phyloP scores from a whole-genome alignment of 202 grass and related monocot genomes.

The Panicum virgatum region DNA sequence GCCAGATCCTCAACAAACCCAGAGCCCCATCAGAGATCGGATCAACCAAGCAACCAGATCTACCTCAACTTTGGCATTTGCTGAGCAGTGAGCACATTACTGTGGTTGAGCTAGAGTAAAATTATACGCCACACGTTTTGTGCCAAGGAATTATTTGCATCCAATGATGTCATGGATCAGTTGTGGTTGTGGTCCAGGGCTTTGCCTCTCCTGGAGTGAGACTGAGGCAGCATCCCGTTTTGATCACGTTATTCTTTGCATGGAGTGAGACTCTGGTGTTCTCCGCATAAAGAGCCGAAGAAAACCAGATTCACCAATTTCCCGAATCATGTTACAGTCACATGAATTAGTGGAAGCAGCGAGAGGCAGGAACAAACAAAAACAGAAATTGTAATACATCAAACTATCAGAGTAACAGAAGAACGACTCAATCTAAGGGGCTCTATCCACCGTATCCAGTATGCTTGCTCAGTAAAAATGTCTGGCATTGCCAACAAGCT shows the following conservation, averaged over 20 bases:
- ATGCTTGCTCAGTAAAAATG: conserved; percentile 17
- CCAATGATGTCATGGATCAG: background rate
- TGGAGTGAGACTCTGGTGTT: too few species aligned
- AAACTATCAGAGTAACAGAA: background rate
- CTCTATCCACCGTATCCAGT: background rate
- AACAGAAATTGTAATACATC: background rate
- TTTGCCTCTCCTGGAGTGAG: background rate
- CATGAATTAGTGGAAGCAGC: background rate
- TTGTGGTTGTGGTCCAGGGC: background rate
- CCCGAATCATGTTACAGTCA: background rate
- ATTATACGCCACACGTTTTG: background rate
- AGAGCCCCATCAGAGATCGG: background rate
- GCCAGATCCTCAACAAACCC: background rate
- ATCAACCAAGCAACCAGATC: background rate
- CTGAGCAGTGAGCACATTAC: background rate
- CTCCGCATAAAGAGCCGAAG: background rate
- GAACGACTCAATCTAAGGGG: background rate
- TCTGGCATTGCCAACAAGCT: background rate
- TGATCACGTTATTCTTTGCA: background rate
- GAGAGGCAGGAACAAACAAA: background rate
- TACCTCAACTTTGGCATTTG: background rate
- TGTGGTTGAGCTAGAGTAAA: background rate
- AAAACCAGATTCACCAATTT: background rate
- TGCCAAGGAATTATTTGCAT: background rate
- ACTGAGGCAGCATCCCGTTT: background rate